Percentiles rank a stretch among this genome's conserved stretches.
These are phyloP conservation scores for Ramularia endophylla DNA, from an alignment of 2,329 filamentous ascomycete genomes.

Conservation along the genomic window DNA sequence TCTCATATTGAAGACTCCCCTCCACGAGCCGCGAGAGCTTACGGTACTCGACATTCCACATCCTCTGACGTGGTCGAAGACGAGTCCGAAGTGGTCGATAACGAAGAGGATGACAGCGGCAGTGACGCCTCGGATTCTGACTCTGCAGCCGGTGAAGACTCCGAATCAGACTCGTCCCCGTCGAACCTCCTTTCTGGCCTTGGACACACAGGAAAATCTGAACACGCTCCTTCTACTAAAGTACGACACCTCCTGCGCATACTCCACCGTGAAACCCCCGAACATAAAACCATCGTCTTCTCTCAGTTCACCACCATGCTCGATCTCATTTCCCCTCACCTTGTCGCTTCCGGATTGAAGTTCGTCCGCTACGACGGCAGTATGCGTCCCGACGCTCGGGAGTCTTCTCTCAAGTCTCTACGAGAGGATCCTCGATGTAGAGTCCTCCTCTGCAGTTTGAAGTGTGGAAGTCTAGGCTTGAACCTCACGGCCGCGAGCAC, in stretches of 20 bases:
- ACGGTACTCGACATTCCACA: slow-evolving; percentile 36
- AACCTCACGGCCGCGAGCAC: slow-evolving; percentile 91
- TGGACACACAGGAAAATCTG: slow-evolving; percentile 18
- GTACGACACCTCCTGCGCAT: slow-evolving; percentile 80
- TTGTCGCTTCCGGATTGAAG: slow-evolving; percentile 65
- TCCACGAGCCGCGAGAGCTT: slow-evolving; percentile 21
- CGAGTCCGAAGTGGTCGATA: slow-evolving; percentile 34
- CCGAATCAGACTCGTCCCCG: slow-evolving; percentile 40
- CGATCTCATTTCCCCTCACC: slow-evolving; percentile 88
- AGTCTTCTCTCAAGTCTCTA: slow-evolving; percentile 73
- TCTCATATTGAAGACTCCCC: slow-evolving; percentile 40
- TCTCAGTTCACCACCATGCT: slow-evolving; percentile 99
- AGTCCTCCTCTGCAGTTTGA: slow-evolving; percentile 81
- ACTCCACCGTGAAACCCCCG: slow-evolving; percentile 66
- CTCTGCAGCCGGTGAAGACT: slow-evolving; percentile 6
- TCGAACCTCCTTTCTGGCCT: slow-evolving; percentile 17
- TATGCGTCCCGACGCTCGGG: slow-evolving; percentile 90
- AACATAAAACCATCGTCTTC: slow-evolving; percentile 98
- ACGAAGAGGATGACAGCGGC: slow-evolving; percentile 34
- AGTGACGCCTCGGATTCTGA: slow-evolving; percentile 22
- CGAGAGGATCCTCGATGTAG: slow-evolving; percentile 69
- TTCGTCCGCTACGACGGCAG: slow-evolving; percentile 90
- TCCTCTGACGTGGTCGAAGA: slow-evolving; percentile 49
- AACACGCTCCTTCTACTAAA: slow-evolving; percentile 73
- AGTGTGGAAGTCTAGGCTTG: slow-evolving; percentile 86